Evolutionary conservation across 768 basidiomycete species (phyloP).

Genomic region (Epithele typhae): DNA sequence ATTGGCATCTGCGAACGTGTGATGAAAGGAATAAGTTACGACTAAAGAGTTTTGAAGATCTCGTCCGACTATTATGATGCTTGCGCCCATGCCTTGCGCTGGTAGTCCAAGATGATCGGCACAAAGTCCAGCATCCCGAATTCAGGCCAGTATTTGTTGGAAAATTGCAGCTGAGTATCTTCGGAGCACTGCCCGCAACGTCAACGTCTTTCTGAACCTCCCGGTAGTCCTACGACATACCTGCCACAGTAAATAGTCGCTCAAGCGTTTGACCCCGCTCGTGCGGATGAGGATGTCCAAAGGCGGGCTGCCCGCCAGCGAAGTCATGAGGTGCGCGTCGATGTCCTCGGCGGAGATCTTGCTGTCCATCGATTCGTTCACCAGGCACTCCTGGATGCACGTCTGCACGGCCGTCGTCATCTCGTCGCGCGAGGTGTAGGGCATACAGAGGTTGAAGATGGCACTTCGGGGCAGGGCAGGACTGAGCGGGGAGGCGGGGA

Average conservation of each 20-base stretch:
- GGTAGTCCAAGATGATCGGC: conserved; percentile 85
- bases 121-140: conserved; percentile 85
- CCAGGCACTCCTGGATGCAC: conserved; percentile 39
- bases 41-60: not conserved
- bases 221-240: conserved; percentile 39
- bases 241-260: conserved; percentile 96
- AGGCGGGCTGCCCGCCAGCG: conserved; percentile 63
- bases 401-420: conserved; percentile 74
- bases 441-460: conserved; percentile 88
- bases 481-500: not conserved
- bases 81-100: conserved; percentile 61
- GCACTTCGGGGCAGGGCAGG: conserved; percentile 27
- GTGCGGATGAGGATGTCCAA: conserved; percentile 90
- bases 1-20: not conserved
- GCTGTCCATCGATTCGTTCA: conserved; percentile 28
- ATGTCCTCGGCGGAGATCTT: conserved; percentile 66
- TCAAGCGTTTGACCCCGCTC: conserved; percentile 83
- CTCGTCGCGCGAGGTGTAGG: conserved; percentile 90
- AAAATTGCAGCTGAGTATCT: conserved; percentile 84
- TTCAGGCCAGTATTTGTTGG: conserved; percentile 85
- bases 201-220: conserved; percentile 1
- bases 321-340: conserved; percentile 62
- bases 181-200: conserved; percentile 59
- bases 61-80: not conserved
- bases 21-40: conserved; percentile 7